phyloP scores from a whole-genome alignment of 1,284 basidiomycete species.

The Irpex rosettiformis region DNA sequence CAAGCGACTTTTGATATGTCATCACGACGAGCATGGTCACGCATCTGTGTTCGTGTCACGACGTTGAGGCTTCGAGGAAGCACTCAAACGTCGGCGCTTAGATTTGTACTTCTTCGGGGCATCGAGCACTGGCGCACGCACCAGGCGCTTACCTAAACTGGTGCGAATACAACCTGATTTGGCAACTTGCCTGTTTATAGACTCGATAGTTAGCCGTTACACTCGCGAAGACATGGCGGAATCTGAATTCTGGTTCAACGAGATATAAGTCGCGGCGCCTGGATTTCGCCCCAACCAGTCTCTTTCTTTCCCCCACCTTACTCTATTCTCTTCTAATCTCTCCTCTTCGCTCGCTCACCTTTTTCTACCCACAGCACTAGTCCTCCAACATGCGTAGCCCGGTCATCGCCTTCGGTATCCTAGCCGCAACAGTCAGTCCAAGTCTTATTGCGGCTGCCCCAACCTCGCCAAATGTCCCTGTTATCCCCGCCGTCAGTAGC shows the following conservation, averaged over 20 bases:
- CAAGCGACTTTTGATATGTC: too few species aligned
- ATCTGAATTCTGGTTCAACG: conserved; percentile 14
- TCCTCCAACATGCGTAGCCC: conserved; percentile 29
- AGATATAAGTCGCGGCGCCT: conserved; percentile 19
- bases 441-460: conserved; percentile 26
- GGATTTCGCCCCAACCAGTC: conserved; percentile 5
- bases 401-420: conserved; percentile 29
- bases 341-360: conserved; percentile 17
- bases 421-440: conserved; percentile 31
- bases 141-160: not conserved
- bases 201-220: conserved; percentile 10
- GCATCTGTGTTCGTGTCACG: not conserved
- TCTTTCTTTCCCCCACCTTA: conserved; percentile 16
- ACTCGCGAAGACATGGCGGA: conserved; percentile 26
- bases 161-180: not conserved
- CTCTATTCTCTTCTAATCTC: conserved; percentile 24
- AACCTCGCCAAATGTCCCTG: conserved; percentile 19
- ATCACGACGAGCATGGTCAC: too few species aligned
- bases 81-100: not conserved
- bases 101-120: not conserved
- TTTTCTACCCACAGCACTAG: conserved; percentile 17
- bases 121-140: not conserved
- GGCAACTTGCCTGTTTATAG: conserved; percentile 6
- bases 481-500: not conserved
- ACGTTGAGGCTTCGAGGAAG: not conserved